phyloP scores from a whole-genome alignment of 306 rosid species.

The Quercus wislizeni region DNA sequence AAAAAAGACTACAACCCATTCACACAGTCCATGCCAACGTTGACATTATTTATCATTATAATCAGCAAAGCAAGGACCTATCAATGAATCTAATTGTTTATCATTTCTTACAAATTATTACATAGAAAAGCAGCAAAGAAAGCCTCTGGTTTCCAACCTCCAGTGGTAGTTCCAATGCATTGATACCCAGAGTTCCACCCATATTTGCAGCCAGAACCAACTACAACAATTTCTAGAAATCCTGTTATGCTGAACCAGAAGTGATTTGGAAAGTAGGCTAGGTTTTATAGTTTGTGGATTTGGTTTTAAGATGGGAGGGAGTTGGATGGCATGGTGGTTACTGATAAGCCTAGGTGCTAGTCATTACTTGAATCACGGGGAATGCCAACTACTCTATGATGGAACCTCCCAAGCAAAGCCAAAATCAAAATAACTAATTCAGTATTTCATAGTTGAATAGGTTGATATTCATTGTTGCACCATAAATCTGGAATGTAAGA shows the following conservation, averaged over 20 bases:
- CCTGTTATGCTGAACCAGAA: background rate
- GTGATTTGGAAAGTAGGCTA: background rate
- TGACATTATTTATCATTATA: background rate
- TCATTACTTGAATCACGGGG: background rate
- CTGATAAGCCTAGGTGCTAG: background rate
- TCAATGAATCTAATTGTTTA: too few relatives aligned
- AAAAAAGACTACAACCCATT: background rate
- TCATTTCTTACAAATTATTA: too few relatives aligned
- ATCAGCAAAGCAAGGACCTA: background rate
- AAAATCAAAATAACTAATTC: background rate
- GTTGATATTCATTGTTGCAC: conserved; percentile 4
- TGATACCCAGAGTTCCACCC: background rate
- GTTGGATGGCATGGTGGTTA: background rate
- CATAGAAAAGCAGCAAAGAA: too few relatives aligned
- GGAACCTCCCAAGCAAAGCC: background rate
- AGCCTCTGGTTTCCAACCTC: background rate
- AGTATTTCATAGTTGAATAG: conserved; percentile 1
- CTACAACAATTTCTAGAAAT: background rate
- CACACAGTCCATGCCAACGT: background rate
- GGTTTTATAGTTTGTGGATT: background rate
- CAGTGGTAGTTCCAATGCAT: background rate
- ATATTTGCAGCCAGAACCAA: background rate
- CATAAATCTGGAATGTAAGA: background rate
- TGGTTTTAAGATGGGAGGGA: background rate
- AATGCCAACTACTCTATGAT: background rate